Conservation (phyloP, 805 yeast species). For the Kregervanrija delftensis region DNA sequence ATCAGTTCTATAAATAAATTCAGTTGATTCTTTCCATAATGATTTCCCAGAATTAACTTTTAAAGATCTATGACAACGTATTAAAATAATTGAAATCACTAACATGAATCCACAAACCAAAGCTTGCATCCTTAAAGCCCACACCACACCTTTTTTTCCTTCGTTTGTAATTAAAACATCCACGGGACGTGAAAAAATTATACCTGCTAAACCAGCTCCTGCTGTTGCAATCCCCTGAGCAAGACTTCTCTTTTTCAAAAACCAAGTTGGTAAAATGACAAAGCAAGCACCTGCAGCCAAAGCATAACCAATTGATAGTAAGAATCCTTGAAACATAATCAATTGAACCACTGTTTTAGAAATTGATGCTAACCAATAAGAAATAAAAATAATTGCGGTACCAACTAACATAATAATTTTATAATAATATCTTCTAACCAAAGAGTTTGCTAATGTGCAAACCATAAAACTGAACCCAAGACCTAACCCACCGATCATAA, state of each 20-base stretch:
- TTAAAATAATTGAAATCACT: conserved; percentile 13
- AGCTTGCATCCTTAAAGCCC: conserved; percentile 42
- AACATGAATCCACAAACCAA: conserved; percentile 22
- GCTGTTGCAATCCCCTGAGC: conserved; percentile 43
- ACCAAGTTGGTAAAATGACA: conserved; percentile 44
- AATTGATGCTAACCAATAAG: conserved; percentile 39
- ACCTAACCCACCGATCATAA: conserved; percentile 49
- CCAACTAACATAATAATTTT: conserved; percentile 39
- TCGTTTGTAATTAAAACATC: conserved; percentile 32
- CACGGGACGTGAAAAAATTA: conserved; percentile 36
- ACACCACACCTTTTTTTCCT: conserved; percentile 14
- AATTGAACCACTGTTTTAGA: conserved; percentile 36
- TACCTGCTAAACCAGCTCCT: conserved; percentile 52
- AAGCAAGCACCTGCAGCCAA: conserved; percentile 29
- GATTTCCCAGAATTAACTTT: conserved; percentile 12
- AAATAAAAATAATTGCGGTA: conserved; percentile 31
- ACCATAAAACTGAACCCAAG: conserved; percentile 51
- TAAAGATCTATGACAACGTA: conserved; percentile 19
- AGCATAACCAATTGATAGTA: conserved; percentile 38
- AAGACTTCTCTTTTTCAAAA: conserved; percentile 34
- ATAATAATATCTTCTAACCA: conserved; percentile 44
- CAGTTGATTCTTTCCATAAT: conserved; percentile 14
- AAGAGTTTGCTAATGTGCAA: conserved; percentile 48
- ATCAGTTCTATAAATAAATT: conserved; percentile 10
- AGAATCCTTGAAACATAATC: conserved; percentile 42